These are phyloP conservation scores for Lunasporangiospora selenospora DNA, from an alignment of 192 early-diverging fungal species.

Conservation along the genomic window DNA sequence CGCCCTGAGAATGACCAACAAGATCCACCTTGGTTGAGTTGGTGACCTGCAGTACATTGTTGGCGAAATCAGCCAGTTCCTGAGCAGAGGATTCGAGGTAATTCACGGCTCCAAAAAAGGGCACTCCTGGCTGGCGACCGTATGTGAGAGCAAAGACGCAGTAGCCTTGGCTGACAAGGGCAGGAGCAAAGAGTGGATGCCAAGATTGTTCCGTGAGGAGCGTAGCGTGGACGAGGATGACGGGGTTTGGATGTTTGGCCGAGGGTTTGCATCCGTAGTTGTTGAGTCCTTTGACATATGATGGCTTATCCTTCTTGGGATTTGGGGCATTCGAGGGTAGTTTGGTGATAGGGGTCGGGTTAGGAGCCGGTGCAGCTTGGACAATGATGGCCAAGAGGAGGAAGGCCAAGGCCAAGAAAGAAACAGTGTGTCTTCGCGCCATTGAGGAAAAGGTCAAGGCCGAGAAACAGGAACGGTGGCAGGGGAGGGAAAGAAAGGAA, in stretches of 20 bases:
- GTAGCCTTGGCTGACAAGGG: constrained; percentile 4
- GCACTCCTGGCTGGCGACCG: neutral
- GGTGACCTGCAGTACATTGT: constrained; percentile 3
- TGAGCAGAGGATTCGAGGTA: neutral
- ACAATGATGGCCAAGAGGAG: neutral
- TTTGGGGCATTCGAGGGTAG: constrained; percentile 3
- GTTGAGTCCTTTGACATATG: neutral
- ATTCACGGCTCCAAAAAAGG: constrained; percentile 10
- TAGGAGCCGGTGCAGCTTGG: neutral
- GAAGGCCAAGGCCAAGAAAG: neutral
- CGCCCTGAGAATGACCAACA: constrained; percentile 16
- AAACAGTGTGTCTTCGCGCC: neutral
- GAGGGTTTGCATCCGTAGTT: constrained; percentile 2
- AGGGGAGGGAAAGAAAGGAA: neutral
- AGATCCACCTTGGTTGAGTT: constrained; percentile 8
- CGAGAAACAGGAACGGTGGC: neutral
- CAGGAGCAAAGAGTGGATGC: constrained; percentile 13
- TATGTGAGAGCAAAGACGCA: constrained; percentile 20
- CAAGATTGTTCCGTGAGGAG: constrained; percentile 12
- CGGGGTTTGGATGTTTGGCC: neutral
- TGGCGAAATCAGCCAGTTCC: constrained; percentile 6
- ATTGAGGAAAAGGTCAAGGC: too few relatives aligned
- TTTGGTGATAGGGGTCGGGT: neutral
- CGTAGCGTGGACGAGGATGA: constrained; percentile 8
- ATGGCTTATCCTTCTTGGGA: neutral